These are phyloP conservation scores for Straminergon stramineum DNA, from an alignment of 225 moss, liverwort and hornwort species.

Conservation along the genomic window DNA sequence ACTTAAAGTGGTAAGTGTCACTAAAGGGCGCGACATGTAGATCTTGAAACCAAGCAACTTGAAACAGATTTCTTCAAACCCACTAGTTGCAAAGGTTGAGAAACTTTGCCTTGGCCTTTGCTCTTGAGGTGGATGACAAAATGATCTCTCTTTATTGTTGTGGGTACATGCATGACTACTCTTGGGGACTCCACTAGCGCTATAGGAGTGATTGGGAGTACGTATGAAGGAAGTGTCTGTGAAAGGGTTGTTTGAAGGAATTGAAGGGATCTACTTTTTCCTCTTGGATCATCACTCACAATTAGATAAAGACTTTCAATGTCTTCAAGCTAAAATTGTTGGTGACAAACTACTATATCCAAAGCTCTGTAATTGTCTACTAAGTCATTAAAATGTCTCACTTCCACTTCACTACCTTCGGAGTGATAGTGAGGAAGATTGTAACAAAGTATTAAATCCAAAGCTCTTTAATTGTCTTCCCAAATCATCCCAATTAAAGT, in stretches of 20 bases:
- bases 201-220: neutral
- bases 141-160: slow-evolving; percentile 9
- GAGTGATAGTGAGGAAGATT: neutral
- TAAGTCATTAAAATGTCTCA: neutral
- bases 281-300: neutral
- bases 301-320: neutral
- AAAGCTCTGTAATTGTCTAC: neutral
- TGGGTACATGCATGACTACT: neutral
- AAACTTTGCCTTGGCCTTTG: slow-evolving; percentile 9
- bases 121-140: slow-evolving; percentile 18
- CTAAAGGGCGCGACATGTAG: too few relatives aligned
- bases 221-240: neutral
- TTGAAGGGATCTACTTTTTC: neutral
- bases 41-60: neutral
- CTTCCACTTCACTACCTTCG: neutral
- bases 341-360: neutral
- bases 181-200: neutral
- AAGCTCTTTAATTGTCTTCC: neutral
- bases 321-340: neutral
- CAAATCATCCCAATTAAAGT: neutral
- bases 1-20: too few relatives aligned
- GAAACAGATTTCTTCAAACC: neutral
- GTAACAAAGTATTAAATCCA: neutral
- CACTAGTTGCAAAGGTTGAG: slow-evolving; percentile 1
- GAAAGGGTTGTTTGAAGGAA: neutral